Evolutionary conservation across 768 basidiomycete species (phyloP).

Genomic region (Tulasnella sp.): DNA sequence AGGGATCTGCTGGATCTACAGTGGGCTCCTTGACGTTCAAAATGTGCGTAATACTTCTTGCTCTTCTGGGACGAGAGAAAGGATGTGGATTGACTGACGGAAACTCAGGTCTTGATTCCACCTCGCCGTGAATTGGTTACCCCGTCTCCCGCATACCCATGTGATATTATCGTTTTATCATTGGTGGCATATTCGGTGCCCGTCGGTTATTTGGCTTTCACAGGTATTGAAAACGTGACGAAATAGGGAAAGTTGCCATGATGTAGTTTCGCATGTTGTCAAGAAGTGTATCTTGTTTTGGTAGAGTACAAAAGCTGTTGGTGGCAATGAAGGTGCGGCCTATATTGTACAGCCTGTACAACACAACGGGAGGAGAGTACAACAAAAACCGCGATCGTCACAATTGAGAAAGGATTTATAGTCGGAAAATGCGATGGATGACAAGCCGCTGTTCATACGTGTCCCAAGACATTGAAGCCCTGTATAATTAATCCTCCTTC

Average conservation of each 20-base stretch:
- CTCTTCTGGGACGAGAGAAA: constrained; percentile 20
- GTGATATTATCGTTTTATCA: background rate
- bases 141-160: background rate
- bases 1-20: constrained; percentile 24
- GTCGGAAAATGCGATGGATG: no score
- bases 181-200: no score
- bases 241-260: background rate
- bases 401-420: no score
- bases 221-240: background rate
- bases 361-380: no score
- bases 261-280: background rate
- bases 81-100: constrained; percentile 8
- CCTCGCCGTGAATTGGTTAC: background rate
- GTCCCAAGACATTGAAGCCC: background rate
- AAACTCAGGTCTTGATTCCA: constrained; percentile 13
- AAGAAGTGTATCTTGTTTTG: background rate
- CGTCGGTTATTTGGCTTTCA: background rate
- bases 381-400: no score
- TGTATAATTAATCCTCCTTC: background rate
- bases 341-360: no score
- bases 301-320: background rate
- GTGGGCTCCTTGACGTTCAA: constrained; percentile 50
- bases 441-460: background rate
- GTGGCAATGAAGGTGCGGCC: no score
- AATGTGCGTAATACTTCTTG: constrained; percentile 58